These are phyloP conservation scores for Salix caprea DNA, from an alignment of 345 rosid genomes.

Conservation along the genomic window DNA sequence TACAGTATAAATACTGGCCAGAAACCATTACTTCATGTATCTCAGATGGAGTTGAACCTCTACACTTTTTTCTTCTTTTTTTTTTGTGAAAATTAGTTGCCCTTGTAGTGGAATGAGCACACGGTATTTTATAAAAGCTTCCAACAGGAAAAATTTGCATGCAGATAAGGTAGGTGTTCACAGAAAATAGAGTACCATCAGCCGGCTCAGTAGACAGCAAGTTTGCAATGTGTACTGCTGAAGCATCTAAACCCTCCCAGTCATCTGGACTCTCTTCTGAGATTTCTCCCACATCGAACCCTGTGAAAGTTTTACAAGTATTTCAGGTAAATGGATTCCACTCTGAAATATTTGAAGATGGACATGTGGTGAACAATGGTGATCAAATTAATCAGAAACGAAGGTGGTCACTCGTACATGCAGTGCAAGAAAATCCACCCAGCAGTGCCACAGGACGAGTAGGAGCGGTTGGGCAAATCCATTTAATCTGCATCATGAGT, in stretches of 20 bases:
- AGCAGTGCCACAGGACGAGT: conserved; percentile 30
- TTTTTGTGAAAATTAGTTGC: background rate
- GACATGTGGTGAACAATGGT: background rate
- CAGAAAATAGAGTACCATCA: conserved; percentile 19
- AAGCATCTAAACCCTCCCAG: conserved; percentile 34
- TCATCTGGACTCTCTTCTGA: conserved; percentile 31
- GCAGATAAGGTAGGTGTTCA: background rate
- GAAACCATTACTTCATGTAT: background rate
- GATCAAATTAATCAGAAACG: background rate
- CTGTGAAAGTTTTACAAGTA: conserved; percentile 1
- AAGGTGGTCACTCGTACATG: conserved; percentile 16
- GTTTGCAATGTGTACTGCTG: conserved; percentile 36
- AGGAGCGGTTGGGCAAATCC: conserved; percentile 38
- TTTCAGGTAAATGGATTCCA: background rate
- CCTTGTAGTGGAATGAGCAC: background rate
- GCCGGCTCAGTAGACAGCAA: conserved; percentile 33
- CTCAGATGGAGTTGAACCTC: background rate
- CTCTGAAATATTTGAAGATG: background rate
- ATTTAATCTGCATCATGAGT: conserved; percentile 23
- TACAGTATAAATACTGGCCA: background rate
- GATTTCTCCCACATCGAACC: conserved; percentile 30
- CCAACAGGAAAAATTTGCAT: background rate
- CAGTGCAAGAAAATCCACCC: conserved; percentile 36
- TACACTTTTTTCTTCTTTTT: background rate
- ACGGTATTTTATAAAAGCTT: background rate